phyloP scores from a whole-genome alignment of 1,139 yeast genomes.

The Dujonia santamariae region DNA sequence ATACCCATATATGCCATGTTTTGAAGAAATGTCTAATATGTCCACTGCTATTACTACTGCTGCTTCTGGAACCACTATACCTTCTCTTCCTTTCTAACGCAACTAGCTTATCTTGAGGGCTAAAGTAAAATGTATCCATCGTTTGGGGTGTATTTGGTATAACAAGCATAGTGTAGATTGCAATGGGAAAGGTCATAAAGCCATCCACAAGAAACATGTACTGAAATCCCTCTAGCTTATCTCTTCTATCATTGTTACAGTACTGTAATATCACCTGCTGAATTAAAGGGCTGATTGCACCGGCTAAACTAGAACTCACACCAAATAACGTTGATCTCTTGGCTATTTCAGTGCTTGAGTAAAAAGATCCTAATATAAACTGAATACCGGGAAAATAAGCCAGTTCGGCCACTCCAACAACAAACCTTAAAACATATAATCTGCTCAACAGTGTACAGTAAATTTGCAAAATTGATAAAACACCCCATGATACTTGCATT shows the following conservation, averaged over 20 bases:
- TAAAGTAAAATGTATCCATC: constrained; percentile 36
- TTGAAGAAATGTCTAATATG: constrained; percentile 31
- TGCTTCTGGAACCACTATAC: background rate
- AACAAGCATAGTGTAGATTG: constrained; percentile 36
- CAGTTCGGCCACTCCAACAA: constrained; percentile 11
- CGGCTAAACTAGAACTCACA: constrained; percentile 33
- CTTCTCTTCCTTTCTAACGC: constrained; percentile 34
- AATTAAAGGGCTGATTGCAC: constrained; percentile 45
- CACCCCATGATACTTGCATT: constrained; percentile 10
- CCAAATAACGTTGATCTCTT: constrained; percentile 22
- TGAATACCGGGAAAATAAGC: constrained; percentile 12
- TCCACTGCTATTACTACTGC: background rate
- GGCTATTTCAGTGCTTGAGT: constrained; percentile 12
- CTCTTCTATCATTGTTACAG: constrained; percentile 11
- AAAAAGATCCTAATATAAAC: constrained; percentile 16
- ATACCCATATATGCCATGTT: constrained; percentile 49
- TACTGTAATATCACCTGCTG: constrained; percentile 38
- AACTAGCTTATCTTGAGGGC: constrained; percentile 25
- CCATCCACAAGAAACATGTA: constrained; percentile 57
- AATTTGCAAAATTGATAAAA: constrained; percentile 9
- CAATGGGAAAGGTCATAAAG: constrained; percentile 47
- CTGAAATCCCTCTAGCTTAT: constrained; percentile 33
- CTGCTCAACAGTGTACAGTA: constrained; percentile 4
- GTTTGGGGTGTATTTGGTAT: constrained; percentile 45
- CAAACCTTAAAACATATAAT: constrained; percentile 9